Base-by-base conservation (phyloP, 768 basidiomycete species). In the Xerocomellus dryophilus region DNA sequence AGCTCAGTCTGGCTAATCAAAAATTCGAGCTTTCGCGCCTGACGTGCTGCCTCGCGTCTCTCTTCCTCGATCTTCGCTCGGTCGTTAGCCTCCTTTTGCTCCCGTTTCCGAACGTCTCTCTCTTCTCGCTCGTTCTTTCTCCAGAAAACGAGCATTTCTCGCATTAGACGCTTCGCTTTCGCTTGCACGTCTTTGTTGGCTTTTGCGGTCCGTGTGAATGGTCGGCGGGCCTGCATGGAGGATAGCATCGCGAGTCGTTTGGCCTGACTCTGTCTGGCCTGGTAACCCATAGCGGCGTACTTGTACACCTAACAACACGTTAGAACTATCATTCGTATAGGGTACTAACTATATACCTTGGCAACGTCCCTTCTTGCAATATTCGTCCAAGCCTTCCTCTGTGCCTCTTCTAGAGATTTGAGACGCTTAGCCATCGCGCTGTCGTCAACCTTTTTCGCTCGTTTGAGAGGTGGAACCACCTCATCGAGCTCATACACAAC, bases 91-190 rank as follows among this genome's bases (percentile, higher is more conserved):
- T 97, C 95, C 70, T 94, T 94, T 69, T 98, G 93, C 62, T 95
- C 93, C 46, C 90, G 90, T 71, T 90, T 93, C 58, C 94, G 84
- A 12, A 89, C 83, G 57, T 97, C 94, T 43, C 93, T 78, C 72
- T 98, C 96, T 69, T 96, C 93, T 64, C 93, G 93, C 72, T 98
- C 96, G 60, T 97, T 98, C 73, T 93, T 93, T 75, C 91, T 95
- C 93, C 93, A 97, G 73, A 95, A 94, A 18, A 93, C 84, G 56
- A 95, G 84, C 89, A 98, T 93, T 76, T 98, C 94, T 27, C 93
- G 85, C 89, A 93, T 92, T 36, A 95, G 76, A 38, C 90, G 82
- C 68, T 90, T 93, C 21, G 85, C 86, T 66, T 93, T 92, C 18
- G 83, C 83, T 67, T 93, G 91, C 2, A 83, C 76, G 57, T 94